Percentiles rank a stretch among this genome's conserved stretches.
These are phyloP conservation scores for Colletotrichum euphorbiae DNA, from an alignment of 2,329 filamentous ascomycete genomes.

Conservation along the genomic window DNA sequence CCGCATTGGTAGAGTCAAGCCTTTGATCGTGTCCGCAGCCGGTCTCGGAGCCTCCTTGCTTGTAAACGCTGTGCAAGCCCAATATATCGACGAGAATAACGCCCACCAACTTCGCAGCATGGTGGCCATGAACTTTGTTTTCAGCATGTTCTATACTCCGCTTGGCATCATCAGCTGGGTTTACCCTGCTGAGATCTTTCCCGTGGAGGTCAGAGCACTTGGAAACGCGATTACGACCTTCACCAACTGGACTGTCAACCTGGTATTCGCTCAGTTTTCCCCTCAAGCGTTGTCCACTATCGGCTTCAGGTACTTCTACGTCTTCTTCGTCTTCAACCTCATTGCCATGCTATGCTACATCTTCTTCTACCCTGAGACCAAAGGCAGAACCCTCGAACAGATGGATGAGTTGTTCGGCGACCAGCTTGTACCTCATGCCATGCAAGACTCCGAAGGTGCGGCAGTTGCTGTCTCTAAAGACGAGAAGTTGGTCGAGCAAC, in stretches of 20 bases:
- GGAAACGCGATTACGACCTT: slow-evolving; percentile 47
- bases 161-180: slow-evolving; percentile 58
- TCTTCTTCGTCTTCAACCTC: slow-evolving; percentile 45
- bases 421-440: slow-evolving; percentile 34
- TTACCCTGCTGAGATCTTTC: slow-evolving; percentile 55
- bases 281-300: slow-evolving; percentile 56
- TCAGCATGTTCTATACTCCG: slow-evolving; percentile 46
- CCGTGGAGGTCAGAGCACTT: slow-evolving; percentile 47
- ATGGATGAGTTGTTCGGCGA: slow-evolving; percentile 52
- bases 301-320: slow-evolving; percentile 58
- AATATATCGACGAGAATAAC: slow-evolving; percentile 44
- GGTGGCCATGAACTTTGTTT: slow-evolving; percentile 51
- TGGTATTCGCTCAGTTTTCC: slow-evolving; percentile 62
- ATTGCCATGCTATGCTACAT: slow-evolving; percentile 43
- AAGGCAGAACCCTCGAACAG: slow-evolving; percentile 48
- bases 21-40: slow-evolving; percentile 56
- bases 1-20: slow-evolving; percentile 59
- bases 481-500: slow-evolving; percentile 28
- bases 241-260: slow-evolving; percentile 47
- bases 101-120: slow-evolving; percentile 44
- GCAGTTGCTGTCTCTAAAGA: slow-evolving; percentile 29
- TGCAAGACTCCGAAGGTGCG: slow-evolving; percentile 32
- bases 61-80: slow-evolving; percentile 45
- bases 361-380: slow-evolving; percentile 50
- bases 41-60: slow-evolving; percentile 44